Evolutionary conservation across 768 basidiomycete genomes (phyloP).

Genomic region (Pleurotus djamor): DNA sequence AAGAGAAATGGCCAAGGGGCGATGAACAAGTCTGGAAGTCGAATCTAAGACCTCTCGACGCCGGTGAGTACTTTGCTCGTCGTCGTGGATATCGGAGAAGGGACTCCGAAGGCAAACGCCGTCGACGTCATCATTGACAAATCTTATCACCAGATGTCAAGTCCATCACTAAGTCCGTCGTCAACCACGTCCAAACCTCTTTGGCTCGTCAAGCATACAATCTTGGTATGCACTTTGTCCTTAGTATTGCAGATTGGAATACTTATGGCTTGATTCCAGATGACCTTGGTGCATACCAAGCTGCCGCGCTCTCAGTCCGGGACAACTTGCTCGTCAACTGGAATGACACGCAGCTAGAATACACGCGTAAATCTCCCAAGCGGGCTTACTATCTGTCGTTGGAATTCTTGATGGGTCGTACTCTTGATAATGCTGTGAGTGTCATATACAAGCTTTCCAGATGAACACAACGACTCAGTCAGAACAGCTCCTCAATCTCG

Average conservation of each 20-base stretch:
- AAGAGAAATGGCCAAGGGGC: slow-evolving; percentile 84
- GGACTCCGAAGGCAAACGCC: slow-evolving; percentile 8
- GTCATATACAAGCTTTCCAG: slow-evolving; percentile 43
- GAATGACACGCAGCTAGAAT: slow-evolving; percentile 78
- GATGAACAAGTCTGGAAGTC: slow-evolving; percentile 76
- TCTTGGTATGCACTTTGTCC: slow-evolving; percentile 43
- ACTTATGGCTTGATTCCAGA: slow-evolving; percentile 31
- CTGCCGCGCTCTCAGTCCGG: slow-evolving; percentile 81
- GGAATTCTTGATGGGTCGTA: slow-evolving; percentile 88
- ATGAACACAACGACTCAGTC: slow-evolving; percentile 11
- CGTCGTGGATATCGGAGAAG: neutral
- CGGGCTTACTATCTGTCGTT: slow-evolving; percentile 95
- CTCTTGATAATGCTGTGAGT: slow-evolving; percentile 64
- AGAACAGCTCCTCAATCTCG: slow-evolving; percentile 79
- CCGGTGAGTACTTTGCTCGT: slow-evolving; percentile 33
- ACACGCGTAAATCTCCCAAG: slow-evolving; percentile 83
- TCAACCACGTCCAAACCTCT: slow-evolving; percentile 85
- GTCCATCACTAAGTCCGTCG: slow-evolving; percentile 70
- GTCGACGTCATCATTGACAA: neutral
- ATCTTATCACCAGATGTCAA: slow-evolving; percentile 42
- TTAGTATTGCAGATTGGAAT: slow-evolving; percentile 3
- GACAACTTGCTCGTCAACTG: slow-evolving; percentile 90
- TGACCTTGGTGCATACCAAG: slow-evolving; percentile 88
- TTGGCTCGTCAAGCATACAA: slow-evolving; percentile 92
- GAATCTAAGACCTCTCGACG: slow-evolving; percentile 54